Evolutionary conservation across 352 stramenopile genomes (phyloP).

Genomic region (Phytophthora syringae): DNA sequence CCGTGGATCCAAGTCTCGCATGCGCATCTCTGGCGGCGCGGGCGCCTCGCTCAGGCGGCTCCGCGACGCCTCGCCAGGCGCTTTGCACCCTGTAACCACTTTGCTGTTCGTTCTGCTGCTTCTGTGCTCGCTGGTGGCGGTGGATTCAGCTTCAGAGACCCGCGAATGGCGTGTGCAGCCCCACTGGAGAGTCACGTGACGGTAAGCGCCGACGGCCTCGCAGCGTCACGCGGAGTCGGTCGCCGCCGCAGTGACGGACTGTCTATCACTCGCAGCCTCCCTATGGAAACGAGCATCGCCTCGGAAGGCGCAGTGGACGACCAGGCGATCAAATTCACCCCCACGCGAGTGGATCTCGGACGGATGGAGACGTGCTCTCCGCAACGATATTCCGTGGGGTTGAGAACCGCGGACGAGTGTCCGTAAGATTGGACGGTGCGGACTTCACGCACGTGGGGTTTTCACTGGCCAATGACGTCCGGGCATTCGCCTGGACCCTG

Average conservation of each 20-base stretch:
- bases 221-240: conserved; percentile 25
- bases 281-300: conserved; percentile 2
- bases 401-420: conserved; percentile 41
- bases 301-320: conserved; percentile 21
- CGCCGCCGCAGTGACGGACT: conserved; percentile 40
- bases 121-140: conserved; percentile 14
- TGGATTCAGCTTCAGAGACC: conserved; percentile 5
- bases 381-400: conserved; percentile 37
- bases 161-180: conserved; percentile 8
- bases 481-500: conserved; percentile 44
- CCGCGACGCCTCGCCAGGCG: conserved; percentile 8
- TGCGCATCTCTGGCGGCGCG: conserved; percentile 25
- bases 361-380: conserved; percentile 44
- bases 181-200: conserved; percentile 28
- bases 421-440: conserved; percentile 43
- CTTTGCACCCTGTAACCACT: neutral
- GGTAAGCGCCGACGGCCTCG: conserved; percentile 28
- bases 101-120: conserved; percentile 26
- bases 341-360: conserved; percentile 44
- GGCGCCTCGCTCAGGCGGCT: conserved; percentile 3
- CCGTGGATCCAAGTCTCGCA: conserved; percentile 22
- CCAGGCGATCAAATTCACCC: conserved; percentile 47
- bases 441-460: conserved; percentile 57
- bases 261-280: conserved; percentile 44
- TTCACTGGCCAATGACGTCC: conserved; percentile 43